Conservation (phyloP, 495 filamentous ascomycete species). For the Penicillium pancosmium region DNA sequence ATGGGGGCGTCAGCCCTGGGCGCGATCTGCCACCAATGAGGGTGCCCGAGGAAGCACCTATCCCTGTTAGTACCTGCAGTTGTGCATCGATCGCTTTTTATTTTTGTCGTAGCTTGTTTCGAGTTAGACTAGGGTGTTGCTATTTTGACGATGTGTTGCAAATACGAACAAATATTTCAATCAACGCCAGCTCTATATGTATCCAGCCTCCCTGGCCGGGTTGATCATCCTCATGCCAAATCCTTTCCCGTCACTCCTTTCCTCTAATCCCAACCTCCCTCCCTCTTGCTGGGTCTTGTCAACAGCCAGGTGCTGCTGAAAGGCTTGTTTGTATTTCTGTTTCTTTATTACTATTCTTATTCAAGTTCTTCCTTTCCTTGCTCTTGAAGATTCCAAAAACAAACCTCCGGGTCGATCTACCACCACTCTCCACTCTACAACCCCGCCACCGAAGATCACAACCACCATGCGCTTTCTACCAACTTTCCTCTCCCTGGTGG, state of each 20-base stretch:
- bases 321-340: slow-evolving; percentile 8
- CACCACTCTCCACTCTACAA: slow-evolving; percentile 1
- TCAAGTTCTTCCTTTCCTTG: not conserved
- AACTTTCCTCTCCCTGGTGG: slow-evolving; percentile 34
- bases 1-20: slow-evolving; percentile 22
- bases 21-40: slow-evolving; percentile 27
- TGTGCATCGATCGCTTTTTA: slow-evolving; percentile 30
- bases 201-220: slow-evolving; percentile 14
- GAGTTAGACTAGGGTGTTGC: slow-evolving; percentile 27
- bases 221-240: slow-evolving; percentile 18
- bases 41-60: slow-evolving; percentile 6
- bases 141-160: slow-evolving; percentile 24
- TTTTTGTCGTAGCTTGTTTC: slow-evolving; percentile 25
- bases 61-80: slow-evolving; percentile 34
- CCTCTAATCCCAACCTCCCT: slow-evolving; percentile 6
- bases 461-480: slow-evolving; percentile 35
- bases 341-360: not conserved
- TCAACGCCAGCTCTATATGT: slow-evolving; percentile 27
- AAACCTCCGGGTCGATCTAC: slow-evolving; percentile 1
- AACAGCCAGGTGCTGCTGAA: slow-evolving; percentile 20
- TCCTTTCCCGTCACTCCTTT: slow-evolving; percentile 19
- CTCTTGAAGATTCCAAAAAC: not conserved
- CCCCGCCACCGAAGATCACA: slow-evolving; percentile 10
- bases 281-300: slow-evolving; percentile 6
- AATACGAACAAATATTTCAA: slow-evolving; percentile 11